Evolutionary conservation across 345 rosid genomes (phyloP).

Genomic region (Firmiana major): DNA sequence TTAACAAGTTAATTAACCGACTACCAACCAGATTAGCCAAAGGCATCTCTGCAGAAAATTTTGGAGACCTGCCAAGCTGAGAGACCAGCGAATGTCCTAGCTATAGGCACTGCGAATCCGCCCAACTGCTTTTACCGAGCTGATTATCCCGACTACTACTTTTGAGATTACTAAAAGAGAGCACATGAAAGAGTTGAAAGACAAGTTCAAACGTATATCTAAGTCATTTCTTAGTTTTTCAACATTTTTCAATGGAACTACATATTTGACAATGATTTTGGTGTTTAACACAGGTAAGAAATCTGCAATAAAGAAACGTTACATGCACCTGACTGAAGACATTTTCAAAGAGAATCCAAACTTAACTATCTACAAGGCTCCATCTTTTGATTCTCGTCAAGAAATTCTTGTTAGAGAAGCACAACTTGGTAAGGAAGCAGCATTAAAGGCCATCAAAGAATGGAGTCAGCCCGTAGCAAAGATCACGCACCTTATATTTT

Average conservation of each 20-base stretch:
- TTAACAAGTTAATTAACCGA: too few relatives aligned
- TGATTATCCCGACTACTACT: slow-evolving; percentile 63
- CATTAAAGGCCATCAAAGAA: slow-evolving; percentile 5
- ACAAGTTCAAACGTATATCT: slow-evolving; percentile 72
- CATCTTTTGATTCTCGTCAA: slow-evolving; percentile 9
- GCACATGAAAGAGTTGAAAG: slow-evolving; percentile 63
- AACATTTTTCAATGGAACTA: too few relatives aligned
- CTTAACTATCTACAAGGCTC: background rate
- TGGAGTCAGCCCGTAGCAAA: slow-evolving; percentile 5
- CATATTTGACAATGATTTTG: too few relatives aligned
- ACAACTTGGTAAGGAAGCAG: background rate
- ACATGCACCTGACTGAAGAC: slow-evolving; percentile 4
- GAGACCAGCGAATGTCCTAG: slow-evolving; percentile 48
- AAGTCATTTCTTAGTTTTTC: slow-evolving; percentile 13
- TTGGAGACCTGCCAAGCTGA: slow-evolving; percentile 11
- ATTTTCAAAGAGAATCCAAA: background rate
- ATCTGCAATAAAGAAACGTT: slow-evolving; percentile 2
- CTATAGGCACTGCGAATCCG: slow-evolving; percentile 63
- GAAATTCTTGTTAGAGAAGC: background rate
- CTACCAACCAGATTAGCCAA: too few relatives aligned
- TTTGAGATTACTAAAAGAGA: slow-evolving; percentile 63
- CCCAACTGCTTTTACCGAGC: slow-evolving; percentile 42
- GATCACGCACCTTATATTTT: slow-evolving; percentile 9
- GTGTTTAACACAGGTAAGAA: background rate
- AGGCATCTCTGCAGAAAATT: background rate